phyloP scores from a whole-genome alignment of 768 basidiomycete genomes.

The Grammothele lineata region DNA sequence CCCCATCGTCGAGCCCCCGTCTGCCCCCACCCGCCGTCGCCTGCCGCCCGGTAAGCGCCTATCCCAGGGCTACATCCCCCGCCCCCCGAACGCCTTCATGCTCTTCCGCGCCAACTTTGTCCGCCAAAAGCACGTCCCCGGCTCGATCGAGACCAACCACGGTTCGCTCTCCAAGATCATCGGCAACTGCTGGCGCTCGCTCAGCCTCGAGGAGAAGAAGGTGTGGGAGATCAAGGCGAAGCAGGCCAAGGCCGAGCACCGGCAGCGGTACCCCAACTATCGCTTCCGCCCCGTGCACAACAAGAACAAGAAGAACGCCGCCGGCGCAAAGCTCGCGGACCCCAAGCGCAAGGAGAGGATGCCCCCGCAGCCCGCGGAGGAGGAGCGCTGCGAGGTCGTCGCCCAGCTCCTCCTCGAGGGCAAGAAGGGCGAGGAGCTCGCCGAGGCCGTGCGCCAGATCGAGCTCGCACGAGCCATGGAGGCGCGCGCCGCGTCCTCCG shows the following conservation, averaged over 20 bases:
- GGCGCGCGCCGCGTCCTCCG: too few relatives aligned
- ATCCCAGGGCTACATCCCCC: conserved; percentile 64
- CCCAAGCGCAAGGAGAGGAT: conserved; percentile 31
- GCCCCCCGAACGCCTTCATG: conserved; percentile 87
- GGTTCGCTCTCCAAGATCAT: conserved; percentile 48
- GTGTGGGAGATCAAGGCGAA: conserved; percentile 73
- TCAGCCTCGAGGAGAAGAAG: conserved; percentile 66
- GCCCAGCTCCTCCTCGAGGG: conserved; percentile 62
- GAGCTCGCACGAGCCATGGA: conserved; percentile 30
- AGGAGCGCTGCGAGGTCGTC: conserved; percentile 44
- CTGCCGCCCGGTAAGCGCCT: conserved; percentile 59
- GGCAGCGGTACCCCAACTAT: conserved; percentile 63
- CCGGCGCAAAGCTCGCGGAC: conserved; percentile 1
- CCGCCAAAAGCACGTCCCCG: conserved; percentile 45
- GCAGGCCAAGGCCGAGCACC: conserved; percentile 70
- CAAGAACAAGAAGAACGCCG: conserved; percentile 39
- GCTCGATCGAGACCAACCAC: conserved; percentile 47
- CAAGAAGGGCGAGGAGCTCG: conserved; percentile 67
- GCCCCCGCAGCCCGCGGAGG: conserved; percentile 23
- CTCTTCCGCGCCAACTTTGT: conserved; percentile 69
- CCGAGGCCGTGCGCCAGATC: conserved; percentile 51
- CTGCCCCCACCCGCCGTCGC: conserved; percentile 40
- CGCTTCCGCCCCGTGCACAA: conserved; percentile 43
- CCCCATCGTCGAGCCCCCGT: conserved; percentile 45
- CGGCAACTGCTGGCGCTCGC: conserved; percentile 58